phyloP scores from a whole-genome alignment of 208 protist genomes.

The Trichomonas vaginalis region DNA sequence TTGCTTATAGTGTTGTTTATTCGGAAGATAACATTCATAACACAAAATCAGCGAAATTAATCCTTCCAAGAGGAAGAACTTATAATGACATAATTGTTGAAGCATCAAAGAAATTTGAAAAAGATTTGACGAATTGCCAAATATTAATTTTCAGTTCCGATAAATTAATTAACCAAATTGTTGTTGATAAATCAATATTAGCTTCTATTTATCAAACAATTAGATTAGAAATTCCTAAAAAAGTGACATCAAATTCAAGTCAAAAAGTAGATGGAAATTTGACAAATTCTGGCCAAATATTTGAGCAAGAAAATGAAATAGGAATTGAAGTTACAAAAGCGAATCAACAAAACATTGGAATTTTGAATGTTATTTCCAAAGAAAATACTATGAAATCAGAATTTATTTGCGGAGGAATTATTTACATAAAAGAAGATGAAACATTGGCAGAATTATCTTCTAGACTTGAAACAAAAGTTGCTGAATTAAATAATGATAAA shows the following conservation, averaged over 20 bases:
- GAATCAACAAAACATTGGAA: too few relatives aligned
- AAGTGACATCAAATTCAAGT: neutral
- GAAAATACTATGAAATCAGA: neutral
- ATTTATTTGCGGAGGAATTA: neutral
- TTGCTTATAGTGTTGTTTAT: neutral
- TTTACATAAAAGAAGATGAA: neutral
- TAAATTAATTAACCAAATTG: neutral
- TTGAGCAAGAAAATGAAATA: too few relatives aligned
- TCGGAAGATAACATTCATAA: neutral
- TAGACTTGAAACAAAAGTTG: neutral
- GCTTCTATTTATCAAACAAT: neutral
- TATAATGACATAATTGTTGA: neutral
- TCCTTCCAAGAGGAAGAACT: neutral
- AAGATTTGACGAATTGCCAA: neutral
- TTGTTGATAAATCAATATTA: neutral
- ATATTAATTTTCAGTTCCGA: neutral
- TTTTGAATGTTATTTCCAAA: neutral
- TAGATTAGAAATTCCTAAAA: neutral
- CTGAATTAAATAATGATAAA: neutral
- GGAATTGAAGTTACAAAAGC: too few relatives aligned
- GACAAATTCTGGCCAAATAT: too few relatives aligned
- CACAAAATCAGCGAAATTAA: neutral
- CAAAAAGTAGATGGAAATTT: too few relatives aligned
- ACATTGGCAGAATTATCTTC: neutral
- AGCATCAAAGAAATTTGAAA: neutral